Percentiles rank a stretch among this genome's conserved stretches.
phyloP scores from a whole-genome alignment of 495 filamentous ascomycete species.

The Hypoxylon trugodes region DNA sequence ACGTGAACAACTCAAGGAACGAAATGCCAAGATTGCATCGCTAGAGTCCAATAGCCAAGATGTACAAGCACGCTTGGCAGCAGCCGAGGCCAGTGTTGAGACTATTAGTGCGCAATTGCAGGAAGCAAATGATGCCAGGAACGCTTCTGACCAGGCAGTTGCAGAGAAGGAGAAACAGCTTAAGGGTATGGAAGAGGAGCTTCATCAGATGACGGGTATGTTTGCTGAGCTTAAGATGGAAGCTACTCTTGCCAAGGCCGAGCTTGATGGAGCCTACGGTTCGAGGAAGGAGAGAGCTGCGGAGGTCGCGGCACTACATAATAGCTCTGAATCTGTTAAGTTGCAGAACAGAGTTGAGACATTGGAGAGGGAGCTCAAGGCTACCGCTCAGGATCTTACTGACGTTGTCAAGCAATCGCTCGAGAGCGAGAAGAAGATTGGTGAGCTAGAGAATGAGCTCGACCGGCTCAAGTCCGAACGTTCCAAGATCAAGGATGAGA shows the following conservation, averaged over 20 bases:
- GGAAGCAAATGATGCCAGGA: constrained; percentile 47
- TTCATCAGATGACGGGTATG: constrained; percentile 79
- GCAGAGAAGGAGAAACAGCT: constrained; percentile 53
- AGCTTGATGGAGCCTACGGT: constrained; percentile 94
- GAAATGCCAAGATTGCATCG: constrained; percentile 56
- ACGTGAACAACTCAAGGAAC: constrained; percentile 60
- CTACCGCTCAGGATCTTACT: constrained; percentile 86
- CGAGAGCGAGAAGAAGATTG: constrained; percentile 83
- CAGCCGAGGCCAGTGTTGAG: constrained; percentile 45
- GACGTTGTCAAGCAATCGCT: constrained; percentile 85
- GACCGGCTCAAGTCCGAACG: constrained; percentile 48
- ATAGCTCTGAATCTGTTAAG: constrained; percentile 71
- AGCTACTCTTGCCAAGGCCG: constrained; percentile 88
- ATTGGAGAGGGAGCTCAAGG: constrained; percentile 81
- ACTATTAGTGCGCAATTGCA: constrained; percentile 47
- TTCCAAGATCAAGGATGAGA: constrained; percentile 48
- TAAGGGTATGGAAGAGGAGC: constrained; percentile 67
- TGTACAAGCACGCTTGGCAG: constrained; percentile 47
- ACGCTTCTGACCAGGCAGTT: constrained; percentile 43
- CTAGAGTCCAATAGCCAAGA: constrained; percentile 55
- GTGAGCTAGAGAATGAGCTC: constrained; percentile 72
- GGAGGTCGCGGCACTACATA: constrained; percentile 72
- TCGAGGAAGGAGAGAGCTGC: constrained; percentile 78
- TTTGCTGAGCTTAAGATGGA: constrained; percentile 89
- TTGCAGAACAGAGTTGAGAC: constrained; percentile 68